A percentile compares a stretch with the other conserved stretches of the same genome.
phyloP scores from a whole-genome alignment of 257 asterid genomes.

The Fraxinus pennsylvanica region DNA sequence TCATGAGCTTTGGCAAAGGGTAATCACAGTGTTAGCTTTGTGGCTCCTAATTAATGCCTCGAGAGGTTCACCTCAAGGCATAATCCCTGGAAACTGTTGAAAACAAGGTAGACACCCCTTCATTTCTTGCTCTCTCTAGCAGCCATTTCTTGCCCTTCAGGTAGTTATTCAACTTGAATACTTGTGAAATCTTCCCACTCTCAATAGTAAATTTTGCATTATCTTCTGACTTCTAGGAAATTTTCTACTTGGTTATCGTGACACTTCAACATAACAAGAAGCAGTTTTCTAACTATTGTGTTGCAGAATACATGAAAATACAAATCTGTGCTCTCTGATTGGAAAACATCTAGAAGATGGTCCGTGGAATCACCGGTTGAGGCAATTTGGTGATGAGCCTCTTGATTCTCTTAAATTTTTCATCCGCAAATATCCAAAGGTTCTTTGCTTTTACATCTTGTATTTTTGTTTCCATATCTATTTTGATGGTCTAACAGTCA shows the following conservation, averaged over 20 bases:
- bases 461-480: not conserved
- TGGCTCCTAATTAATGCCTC: not conserved
- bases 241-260: not conserved
- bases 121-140: not conserved
- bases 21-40: not conserved
- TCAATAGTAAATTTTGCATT: not conserved
- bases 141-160: not conserved
- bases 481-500: constrained; percentile 11
- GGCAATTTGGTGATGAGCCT: constrained; percentile 55
- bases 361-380: constrained; percentile 79
- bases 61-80: not conserved
- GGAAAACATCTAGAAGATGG: constrained; percentile 74
- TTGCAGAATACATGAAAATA: constrained; percentile 69
- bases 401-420: constrained; percentile 72
- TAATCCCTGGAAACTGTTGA: not conserved
- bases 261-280: not conserved
- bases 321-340: constrained; percentile 51
- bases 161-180: not conserved
- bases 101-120: not conserved
- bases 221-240: not conserved
- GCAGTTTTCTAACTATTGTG: constrained; percentile 15
- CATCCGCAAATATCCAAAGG: constrained; percentile 75
- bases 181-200: not conserved
- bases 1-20: not conserved
- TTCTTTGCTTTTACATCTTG: constrained; percentile 28